Base-by-base conservation (phyloP, 768 basidiomycete genomes). In the Macrolepiota fuliginosa region DNA sequence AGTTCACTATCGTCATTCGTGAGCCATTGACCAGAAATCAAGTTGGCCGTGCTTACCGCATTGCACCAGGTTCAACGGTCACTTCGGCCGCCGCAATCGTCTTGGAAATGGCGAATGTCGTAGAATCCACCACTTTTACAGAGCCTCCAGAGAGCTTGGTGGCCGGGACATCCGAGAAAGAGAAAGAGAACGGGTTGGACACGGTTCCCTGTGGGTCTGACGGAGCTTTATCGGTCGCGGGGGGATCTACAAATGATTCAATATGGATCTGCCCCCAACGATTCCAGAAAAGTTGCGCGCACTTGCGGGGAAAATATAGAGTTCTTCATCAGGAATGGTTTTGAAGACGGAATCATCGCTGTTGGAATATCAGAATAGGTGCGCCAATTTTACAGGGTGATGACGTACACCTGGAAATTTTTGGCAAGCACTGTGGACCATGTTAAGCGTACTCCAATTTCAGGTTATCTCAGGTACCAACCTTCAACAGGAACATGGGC, bases 71-170 rank as follows among this genome's bases (percentile, higher is more conserved):
- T 53, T 82, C 77, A 17, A 88, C 79, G 12, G 79, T 83, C 10
- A 88, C 80, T 68, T 86, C 83, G 17, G 83, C 86, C 2, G 77
- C 83, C 12, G 83, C 76, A 51, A 84, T 85, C 1, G 77, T 80
- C 59, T 69, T 79, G n/a, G 85, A 78, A 24, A 82, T 69, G 22
- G 76, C 72, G 73, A 88, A 88, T 13, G 73, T 80, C 7, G 78
- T 74, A 0, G 82, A 80, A 68, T 85, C 84, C 12, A 81, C 80
- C 45, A 82, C 73, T 67, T 82, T 84, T 47, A 81, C 77, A 1
- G 74, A 71, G 15, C 84, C 84, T 1, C 85, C 86, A 7, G 74
- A 63, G 9, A 80, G 70, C 53, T 75, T 67, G 3, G 80, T 83
- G 5, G 76, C 69, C 17, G 75, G 71, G 49, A 82, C 70, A 65